Percentiles rank a stretch among this genome's conserved stretches.
Evolutionary conservation across 2,329 filamentous ascomycete genomes (phyloP).

Genomic region (Penicillium expansum): DNA sequence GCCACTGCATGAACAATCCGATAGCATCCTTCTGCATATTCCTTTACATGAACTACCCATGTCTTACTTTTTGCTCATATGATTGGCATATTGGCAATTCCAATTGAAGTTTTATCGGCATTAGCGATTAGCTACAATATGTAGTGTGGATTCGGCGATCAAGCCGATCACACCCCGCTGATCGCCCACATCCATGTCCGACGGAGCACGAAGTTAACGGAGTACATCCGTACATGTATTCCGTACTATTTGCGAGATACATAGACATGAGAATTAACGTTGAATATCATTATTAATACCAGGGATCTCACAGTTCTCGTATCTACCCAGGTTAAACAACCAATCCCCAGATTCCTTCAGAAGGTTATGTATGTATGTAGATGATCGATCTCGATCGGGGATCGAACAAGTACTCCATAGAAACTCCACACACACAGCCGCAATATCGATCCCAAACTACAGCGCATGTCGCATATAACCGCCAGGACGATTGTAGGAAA

Average conservation of each 20-base stretch:
- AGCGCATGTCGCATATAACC: background rate
- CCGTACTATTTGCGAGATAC: background rate
- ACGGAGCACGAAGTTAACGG: background rate
- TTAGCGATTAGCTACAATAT: background rate
- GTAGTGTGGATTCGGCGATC: background rate
- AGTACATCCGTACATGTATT: background rate
- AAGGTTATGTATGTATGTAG: background rate
- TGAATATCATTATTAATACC: background rate
- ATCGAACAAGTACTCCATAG: background rate
- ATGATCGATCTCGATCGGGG: background rate
- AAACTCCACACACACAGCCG: background rate
- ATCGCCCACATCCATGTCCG: background rate
- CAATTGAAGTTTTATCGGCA: background rate
- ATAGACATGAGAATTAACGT: background rate
- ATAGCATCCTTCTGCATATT: background rate
- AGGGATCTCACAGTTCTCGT: background rate
- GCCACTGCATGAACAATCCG: constrained; percentile 2
- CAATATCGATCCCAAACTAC: background rate
- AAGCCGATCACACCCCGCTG: background rate
- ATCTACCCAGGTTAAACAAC: background rate
- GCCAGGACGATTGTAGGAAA: background rate
- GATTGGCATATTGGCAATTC: background rate
- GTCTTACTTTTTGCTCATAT: background rate
- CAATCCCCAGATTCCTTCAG: background rate
- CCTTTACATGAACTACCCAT: background rate